Conservation (phyloP, 2,329 filamentous ascomycete genomes). For the Colletotrichum orchidophilum region DNA sequence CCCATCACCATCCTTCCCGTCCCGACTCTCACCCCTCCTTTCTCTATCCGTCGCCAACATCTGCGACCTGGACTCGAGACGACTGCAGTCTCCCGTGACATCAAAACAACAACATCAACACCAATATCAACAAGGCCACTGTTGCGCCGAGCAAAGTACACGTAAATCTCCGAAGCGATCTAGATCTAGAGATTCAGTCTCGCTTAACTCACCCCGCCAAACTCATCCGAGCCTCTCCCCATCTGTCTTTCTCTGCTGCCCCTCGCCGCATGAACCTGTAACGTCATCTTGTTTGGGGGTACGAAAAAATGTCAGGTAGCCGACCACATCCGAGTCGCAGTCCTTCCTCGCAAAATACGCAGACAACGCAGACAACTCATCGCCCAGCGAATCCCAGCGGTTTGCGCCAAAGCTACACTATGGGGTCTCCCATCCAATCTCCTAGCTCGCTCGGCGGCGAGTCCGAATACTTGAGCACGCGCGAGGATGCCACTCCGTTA, state of each 20-base stretch:
- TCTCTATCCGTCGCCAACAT: constrained; percentile 18
- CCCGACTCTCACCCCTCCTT: not conserved
- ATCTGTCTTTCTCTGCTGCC: not conserved
- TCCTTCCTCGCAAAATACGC: constrained; percentile 17
- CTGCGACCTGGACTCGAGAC: not conserved
- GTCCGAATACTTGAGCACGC: constrained; percentile 34
- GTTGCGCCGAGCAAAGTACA: not conserved
- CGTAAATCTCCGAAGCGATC: not conserved
- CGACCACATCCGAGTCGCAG: constrained; percentile 28
- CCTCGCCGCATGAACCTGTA: constrained; percentile 9
- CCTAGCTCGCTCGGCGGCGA: constrained; percentile 33
- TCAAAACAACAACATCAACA: not conserved
- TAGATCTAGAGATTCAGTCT: not conserved
- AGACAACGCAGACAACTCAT: constrained; percentile 44
- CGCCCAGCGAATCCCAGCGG: constrained; percentile 54
- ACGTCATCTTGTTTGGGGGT: constrained; percentile 6
- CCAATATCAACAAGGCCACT: not conserved
- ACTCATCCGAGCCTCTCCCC: not conserved
- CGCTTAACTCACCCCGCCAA: constrained; percentile 19
- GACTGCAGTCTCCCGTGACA: not conserved
- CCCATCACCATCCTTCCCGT: constrained; percentile 26
- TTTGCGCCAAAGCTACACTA: constrained; percentile 55
- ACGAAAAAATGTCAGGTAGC: constrained; percentile 31
- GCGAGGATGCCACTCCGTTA: constrained; percentile 30
- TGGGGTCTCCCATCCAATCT: constrained; percentile 24